Percentiles rank a stretch among this genome's conserved stretches.
These are phyloP conservation scores for Cutaneotrichosporon mucoides DNA, from an alignment of 1,284 basidiomycete genomes.

Conservation along the genomic window DNA sequence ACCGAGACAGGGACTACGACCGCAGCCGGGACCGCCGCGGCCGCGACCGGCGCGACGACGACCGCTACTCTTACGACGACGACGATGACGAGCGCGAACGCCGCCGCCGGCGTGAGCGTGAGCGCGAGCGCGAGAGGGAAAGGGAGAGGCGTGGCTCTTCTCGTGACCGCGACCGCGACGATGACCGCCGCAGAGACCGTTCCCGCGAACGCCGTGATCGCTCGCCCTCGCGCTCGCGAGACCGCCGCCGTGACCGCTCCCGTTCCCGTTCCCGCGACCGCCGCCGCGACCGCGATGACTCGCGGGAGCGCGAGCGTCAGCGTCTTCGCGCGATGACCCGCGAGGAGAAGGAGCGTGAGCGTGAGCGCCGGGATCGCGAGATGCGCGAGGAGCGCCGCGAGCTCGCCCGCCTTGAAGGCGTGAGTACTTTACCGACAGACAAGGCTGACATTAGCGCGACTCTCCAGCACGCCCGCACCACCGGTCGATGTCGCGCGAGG, in stretches of 20 bases:
- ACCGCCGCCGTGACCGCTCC: slow-evolving; percentile 4
- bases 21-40: no score
- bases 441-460: slow-evolving; percentile 5
- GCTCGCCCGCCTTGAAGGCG: slow-evolving; percentile 24
- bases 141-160: slow-evolving; percentile 26
- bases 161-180: slow-evolving; percentile 17
- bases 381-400: slow-evolving; percentile 42
- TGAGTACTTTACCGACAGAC: slow-evolving; percentile 4
- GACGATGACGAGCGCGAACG: slow-evolving; percentile 23
- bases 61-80: no score
- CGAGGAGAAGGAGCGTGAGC: slow-evolving; percentile 41
- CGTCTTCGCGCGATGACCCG: slow-evolving; percentile 30
- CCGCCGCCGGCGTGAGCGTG: slow-evolving; percentile 9
- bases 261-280: slow-evolving; percentile 4
- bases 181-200: slow-evolving; percentile 23
- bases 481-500: slow-evolving; percentile 67
- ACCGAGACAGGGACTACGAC: neutral
- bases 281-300: slow-evolving; percentile 29
- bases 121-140: slow-evolving; percentile 34
- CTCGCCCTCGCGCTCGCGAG: slow-evolving; percentile 4
- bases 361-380: slow-evolving; percentile 41
- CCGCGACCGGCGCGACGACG: slow-evolving; percentile 12
- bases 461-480: slow-evolving; percentile 23
- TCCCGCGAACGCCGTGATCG: slow-evolving; percentile 12
- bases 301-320: slow-evolving; percentile 7